phyloP scores from a whole-genome alignment of 2,329 filamentous ascomycete species.

The Paraconiothyrium brasiliense region DNA sequence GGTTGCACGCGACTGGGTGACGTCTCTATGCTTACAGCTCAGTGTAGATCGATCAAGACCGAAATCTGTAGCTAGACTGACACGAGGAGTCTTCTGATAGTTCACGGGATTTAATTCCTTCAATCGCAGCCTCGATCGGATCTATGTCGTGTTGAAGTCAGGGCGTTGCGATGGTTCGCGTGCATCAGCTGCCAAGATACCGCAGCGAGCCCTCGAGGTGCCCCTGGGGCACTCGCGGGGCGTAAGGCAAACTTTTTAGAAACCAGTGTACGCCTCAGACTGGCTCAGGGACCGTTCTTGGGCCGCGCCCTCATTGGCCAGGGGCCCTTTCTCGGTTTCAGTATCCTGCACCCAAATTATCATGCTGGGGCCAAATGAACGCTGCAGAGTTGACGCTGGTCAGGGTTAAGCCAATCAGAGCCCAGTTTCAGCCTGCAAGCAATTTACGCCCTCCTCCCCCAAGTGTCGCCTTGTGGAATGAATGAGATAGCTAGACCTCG shows the following conservation, averaged over 20 bases:
- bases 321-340: neutral
- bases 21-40: too few species aligned
- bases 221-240: neutral
- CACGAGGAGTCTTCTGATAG: too few species aligned
- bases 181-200: too few species aligned
- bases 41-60: too few species aligned
- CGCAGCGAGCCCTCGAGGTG: neutral
- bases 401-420: constrained; percentile 1
- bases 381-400: neutral
- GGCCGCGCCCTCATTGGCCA: neutral
- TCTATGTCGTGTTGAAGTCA: too few species aligned
- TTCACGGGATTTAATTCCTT: too few species aligned
- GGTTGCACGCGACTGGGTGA: too few species aligned
- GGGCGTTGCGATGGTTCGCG: too few species aligned
- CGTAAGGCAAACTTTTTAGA: neutral
- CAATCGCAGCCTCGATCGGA: too few species aligned
- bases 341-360: neutral
- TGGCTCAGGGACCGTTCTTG: neutral
- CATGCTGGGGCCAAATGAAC: constrained; percentile 1
- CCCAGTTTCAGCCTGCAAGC: neutral
- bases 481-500: too few species aligned
- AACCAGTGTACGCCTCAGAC: constrained; percentile 1
- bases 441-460: constrained; percentile 3
- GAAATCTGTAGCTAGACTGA: too few species aligned
- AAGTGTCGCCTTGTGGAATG: neutral